Conservation (phyloP, 2,329 filamentous ascomycete genomes). For the Xylariaceae sp. region DNA sequence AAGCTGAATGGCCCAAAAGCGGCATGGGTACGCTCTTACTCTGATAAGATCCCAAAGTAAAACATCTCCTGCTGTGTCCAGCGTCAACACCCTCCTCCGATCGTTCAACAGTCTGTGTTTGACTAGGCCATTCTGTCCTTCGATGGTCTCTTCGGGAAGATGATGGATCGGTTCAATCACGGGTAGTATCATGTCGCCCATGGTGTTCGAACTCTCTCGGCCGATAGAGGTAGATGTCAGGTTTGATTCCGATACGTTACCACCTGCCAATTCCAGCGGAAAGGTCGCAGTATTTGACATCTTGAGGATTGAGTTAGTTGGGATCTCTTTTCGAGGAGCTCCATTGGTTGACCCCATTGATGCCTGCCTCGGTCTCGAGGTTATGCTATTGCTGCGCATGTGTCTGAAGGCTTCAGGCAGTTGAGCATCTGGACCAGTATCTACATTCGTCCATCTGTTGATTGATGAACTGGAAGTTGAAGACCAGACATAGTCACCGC, state of each 20-base stretch:
- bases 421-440: constrained; percentile 69
- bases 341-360: constrained; percentile 31
- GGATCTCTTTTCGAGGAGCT: constrained; percentile 59
- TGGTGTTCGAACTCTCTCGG: constrained; percentile 56
- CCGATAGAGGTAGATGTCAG: constrained; percentile 33
- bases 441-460: constrained; percentile 84
- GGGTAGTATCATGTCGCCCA: constrained; percentile 43
- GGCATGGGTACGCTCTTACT: constrained; percentile 40
- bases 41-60: constrained; percentile 90
- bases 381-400: constrained; percentile 35
- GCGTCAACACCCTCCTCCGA: constrained; percentile 78
- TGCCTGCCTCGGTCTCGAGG: constrained; percentile 33
- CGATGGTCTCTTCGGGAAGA: constrained; percentile 74
- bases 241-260: constrained; percentile 51
- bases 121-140: constrained; percentile 91
- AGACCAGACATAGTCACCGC: constrained; percentile 80
- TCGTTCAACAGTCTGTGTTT: constrained; percentile 93
- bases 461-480: constrained; percentile 87
- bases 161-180: constrained; percentile 61
- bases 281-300: constrained; percentile 82
- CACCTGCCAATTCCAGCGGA: constrained; percentile 47
- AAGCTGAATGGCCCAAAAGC: not conserved
- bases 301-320: constrained; percentile 71
- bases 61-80: constrained; percentile 94
- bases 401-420: constrained; percentile 52